These are phyloP conservation scores for Alnus rubra DNA, from an alignment of 306 rosid genomes.

Conservation along the genomic window DNA sequence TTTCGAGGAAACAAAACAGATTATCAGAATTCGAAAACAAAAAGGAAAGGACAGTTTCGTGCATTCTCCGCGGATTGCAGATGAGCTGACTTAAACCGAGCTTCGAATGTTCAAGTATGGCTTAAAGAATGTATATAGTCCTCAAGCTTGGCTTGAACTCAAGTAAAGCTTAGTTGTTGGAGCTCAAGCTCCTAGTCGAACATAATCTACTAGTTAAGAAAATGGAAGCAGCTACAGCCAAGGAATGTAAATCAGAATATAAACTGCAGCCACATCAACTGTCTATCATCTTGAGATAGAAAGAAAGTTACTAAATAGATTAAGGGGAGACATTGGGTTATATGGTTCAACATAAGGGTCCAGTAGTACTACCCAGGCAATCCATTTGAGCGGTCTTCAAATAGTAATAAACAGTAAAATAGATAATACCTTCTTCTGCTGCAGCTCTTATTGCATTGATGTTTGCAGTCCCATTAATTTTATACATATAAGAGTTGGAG, in stretches of 20 bases:
- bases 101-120: neutral
- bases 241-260: neutral
- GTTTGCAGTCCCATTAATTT: constrained; percentile 95
- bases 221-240: neutral
- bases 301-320: neutral
- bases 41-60: too few relatives aligned
- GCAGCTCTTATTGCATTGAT: constrained; percentile 94
- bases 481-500: constrained; percentile 90
- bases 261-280: neutral
- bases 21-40: too few relatives aligned
- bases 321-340: constrained; percentile 2
- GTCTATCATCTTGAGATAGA: neutral
- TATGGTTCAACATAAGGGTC: neutral
- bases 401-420: neutral
- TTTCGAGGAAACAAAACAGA: too few relatives aligned
- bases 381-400: neutral
- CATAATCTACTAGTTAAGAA: neutral
- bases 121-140: neutral
- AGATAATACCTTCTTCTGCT: constrained; percentile 71
- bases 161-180: neutral
- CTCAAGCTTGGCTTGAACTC: neutral
- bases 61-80: neutral
- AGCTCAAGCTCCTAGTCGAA: neutral
- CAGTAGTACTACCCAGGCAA: neutral
- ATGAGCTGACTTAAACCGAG: neutral